Base-by-base conservation (phyloP, 1,284 basidiomycete genomes). In the Pholiota adiposa region DNA sequence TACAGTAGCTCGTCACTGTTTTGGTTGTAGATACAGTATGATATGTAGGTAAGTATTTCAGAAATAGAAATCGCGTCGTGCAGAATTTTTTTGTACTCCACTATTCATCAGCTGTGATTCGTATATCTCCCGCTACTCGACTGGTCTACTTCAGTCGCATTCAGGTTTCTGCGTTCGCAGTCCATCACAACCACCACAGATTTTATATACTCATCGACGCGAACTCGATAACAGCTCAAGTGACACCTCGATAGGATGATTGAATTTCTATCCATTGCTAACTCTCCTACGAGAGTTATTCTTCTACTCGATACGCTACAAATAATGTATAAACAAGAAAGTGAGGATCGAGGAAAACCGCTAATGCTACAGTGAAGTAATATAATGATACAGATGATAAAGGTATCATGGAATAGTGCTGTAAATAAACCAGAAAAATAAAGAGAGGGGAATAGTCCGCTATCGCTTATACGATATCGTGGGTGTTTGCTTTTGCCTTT, bases 281-380 rank as follows among this genome's bases (percentile, higher is more conserved):
- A 59, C 58, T 54, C 58, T 54, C 43, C 34, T 49, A 27, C 12
- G 58, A 59, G 58, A 50, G 58, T 50, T n/a, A 54, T 59, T 60
- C 54, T 60, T 41, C 51, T 41, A n/a, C n/a, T n/a, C n/a, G n/a
- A 19, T 29, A 56, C 21, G 21, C n/a, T 54, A 51, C 36, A 60
- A 31, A 56, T 50, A 51, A n/a, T 48, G 40, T 44, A 55, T 55
- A 55, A 46, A 55, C 53, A 56, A 51, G 49, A 51, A 56, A 46
- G 50, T 29, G 12, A 18, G 1, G 14, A 44, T 18, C 16, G 14
- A 18, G 51, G 16, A 12, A 49, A 6, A n/a, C 29, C 49, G 44
- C 60, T 64, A 64, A 33, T 53, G 63, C 58, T 64, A 64, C 63
- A 64, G 56, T 64, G 59, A 52, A 55, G 53, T 54, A 54, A 64